Evolutionary conservation across 2,329 filamentous ascomycete species (phyloP), one percentile per base, ranked within the genome.

Genomic region (Pseudogymnoascus sp.): DNA sequence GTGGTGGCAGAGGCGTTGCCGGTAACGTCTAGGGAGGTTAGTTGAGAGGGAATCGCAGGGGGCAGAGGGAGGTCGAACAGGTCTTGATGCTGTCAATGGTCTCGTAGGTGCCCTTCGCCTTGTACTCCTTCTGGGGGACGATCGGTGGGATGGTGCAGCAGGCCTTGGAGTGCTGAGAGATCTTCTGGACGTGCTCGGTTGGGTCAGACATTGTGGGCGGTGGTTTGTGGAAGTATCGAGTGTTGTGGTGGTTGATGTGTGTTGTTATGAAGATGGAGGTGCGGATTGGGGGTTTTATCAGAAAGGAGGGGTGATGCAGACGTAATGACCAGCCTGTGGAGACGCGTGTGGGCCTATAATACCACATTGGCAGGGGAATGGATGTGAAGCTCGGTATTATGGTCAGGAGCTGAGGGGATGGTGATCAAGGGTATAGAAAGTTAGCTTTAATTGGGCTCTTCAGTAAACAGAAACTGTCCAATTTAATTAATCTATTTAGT

Each of bases 1-100:
- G 83, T 86, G 63, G 74, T 74, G 30, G 79, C 75, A 54, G 76
- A 73, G 12, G 72, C 67, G 16, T 80, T 76, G 54, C 79, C 78
- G 9, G 76, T 78, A 22, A 79, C 74, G 63, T 84, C 70, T 71
- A 39, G 50, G 4, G 28, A 20, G 6, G 58, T 59, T 59, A 59
- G 58, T 41, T 41, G 20, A n/a, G 11, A n/a, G 58, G 18, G 25
- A 11, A 33, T 37, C 1, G 37, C 2, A n/a, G 22, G 2, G n/a
- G 57, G n/a, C 4, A n/a, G 30, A 18, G 16, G 16, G 20, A 36
- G 20, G 20, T 22, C 54, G 54, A 22, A 58, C 54, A 80, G 3
- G 80, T 80, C 67, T 80, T 83, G 66, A 77, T 76, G 54, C 77
- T 79, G 33, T 76, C 81, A 59, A 84, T 73, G 41, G 78, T 75